Evolutionary conservation across 805 yeast species (phyloP), one percentile per base, ranked within the genome.

Genomic region (Ogataea parapolymorpha): DNA sequence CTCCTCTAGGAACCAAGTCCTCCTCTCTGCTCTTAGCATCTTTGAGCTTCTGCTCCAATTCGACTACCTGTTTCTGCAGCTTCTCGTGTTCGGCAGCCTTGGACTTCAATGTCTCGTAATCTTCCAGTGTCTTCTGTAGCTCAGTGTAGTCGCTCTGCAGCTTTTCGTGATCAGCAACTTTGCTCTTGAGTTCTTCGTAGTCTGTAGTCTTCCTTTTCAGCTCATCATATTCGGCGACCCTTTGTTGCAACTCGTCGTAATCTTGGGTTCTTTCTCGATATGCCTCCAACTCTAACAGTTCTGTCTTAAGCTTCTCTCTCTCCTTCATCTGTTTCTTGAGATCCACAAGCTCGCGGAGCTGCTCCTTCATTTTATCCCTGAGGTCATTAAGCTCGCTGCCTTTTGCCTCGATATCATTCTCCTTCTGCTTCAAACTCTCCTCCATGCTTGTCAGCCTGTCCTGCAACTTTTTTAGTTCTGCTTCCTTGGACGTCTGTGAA

Each of bases 1-100:
- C 86, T 2, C 74, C 55, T 46, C 69, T 71, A 2, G 79, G 72
- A 12, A 74, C 80, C 52, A 56, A 45, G 29, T 56, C 40, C 18
- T 45, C 41, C 13, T 50, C 32, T 16, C 28, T 28, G 6, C 14
- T 16, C 6, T 35, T 22, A 2, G 38, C 34, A 2, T 32, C n/a
- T 14, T 33, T 30, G 7, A 39, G 37, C 34, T 43, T 27, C 5
- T 37, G 33, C 37, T 42, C 39, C 17, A 32, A 20, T 23, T 41
- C 26, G 11, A 15, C 10, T 25, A 30, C 15, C 25, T 35, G 17
- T 27, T 18, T 23, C 20, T n/a, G 23, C 23, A 31, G 24, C 9
- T 35, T 27, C 12, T n/a, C 38, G 11, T 25, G 29, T 8, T 24
- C 28, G 8, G 20, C n/a, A 17, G 39, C 31, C 14, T 35, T 43